Conservation (phyloP, 1,139 yeast genomes). For the Pichia sp. region DNA sequence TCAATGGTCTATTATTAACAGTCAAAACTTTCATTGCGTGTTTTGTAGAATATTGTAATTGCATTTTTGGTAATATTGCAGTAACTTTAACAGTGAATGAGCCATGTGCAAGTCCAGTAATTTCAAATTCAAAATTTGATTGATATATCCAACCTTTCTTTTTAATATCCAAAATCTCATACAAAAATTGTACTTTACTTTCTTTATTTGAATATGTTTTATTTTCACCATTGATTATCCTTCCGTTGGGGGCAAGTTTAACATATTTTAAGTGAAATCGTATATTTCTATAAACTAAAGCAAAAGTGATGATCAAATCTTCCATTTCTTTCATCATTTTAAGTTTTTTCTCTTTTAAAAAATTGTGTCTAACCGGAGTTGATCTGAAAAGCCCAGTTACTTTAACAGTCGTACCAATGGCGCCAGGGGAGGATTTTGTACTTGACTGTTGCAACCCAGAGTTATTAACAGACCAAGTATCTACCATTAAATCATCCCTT, state of each 20-base stretch:
- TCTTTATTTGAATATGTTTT: conserved; percentile 11
- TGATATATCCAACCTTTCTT: conserved; percentile 18
- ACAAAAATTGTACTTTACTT: conserved; percentile 18
- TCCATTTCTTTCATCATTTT: conserved; percentile 27
- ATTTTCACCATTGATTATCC: conserved; percentile 9
- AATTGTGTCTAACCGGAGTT: conserved; percentile 33
- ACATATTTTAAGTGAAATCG: conserved; percentile 30
- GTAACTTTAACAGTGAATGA: conserved; percentile 14
- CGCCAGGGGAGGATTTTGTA: conserved; percentile 24
- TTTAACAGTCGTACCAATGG: conserved; percentile 34
- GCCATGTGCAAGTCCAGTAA: background rate
- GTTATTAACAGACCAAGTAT: conserved; percentile 32
- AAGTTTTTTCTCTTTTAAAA: conserved; percentile 26
- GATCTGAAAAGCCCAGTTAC: conserved; percentile 30
- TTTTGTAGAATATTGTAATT: conserved; percentile 25
- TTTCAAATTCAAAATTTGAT: conserved; percentile 9
- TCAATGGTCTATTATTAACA: conserved; percentile 33
- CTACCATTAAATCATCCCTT: conserved; percentile 28
- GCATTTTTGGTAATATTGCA: conserved; percentile 29
- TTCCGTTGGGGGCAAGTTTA: conserved; percentile 15
- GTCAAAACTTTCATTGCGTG: conserved; percentile 25
- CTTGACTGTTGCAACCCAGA: conserved; percentile 27
- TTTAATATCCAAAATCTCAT: conserved; percentile 18
- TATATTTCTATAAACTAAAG: conserved; percentile 29
- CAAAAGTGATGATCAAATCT: conserved; percentile 28